These are phyloP conservation scores for Kentomonas sorsogonicus DNA, from an alignment of 208 protist species.

Conservation along the genomic window DNA sequence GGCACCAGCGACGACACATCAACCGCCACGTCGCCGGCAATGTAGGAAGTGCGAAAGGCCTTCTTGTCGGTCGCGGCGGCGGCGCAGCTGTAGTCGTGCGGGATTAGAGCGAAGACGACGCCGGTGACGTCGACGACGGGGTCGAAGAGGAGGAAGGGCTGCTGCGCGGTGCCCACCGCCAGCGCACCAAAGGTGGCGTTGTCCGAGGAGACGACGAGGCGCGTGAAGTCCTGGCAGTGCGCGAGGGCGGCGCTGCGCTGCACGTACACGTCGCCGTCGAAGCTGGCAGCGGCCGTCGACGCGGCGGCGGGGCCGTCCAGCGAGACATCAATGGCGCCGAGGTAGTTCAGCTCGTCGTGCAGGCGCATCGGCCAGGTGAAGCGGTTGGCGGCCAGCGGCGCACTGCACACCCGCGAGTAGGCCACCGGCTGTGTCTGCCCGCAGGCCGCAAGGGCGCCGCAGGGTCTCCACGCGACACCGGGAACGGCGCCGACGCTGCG, in stretches of 20 bases:
- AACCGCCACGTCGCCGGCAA: slow-evolving; percentile 17
- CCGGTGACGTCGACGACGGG: slow-evolving; percentile 22
- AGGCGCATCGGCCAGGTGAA: slow-evolving; percentile 30
- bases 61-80: slow-evolving; percentile 14
- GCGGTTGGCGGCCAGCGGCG: slow-evolving; percentile 8
- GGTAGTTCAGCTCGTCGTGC: slow-evolving; percentile 27
- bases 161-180: slow-evolving; percentile 34
- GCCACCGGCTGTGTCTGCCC: slow-evolving; percentile 21
- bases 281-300: slow-evolving; percentile 21
- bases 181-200: slow-evolving; percentile 26
- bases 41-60: slow-evolving; percentile 16
- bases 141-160: slow-evolving; percentile 28
- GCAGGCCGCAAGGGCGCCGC: slow-evolving; percentile 32
- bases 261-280: slow-evolving; percentile 31
- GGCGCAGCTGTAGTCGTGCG: slow-evolving; percentile 33
- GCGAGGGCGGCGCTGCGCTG: slow-evolving; percentile 19
- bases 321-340: slow-evolving; percentile 24
- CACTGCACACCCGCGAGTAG: slow-evolving; percentile 38
- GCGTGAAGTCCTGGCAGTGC: slow-evolving; percentile 35
- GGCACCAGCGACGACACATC: slow-evolving; percentile 34
- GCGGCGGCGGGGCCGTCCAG: slow-evolving; percentile 24
- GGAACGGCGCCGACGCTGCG: slow-evolving; percentile 20
- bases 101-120: slow-evolving; percentile 35
- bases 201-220: slow-evolving; percentile 28
- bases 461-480: slow-evolving; percentile 35